Evolutionary conservation across 2,329 filamentous ascomycete species (phyloP).

Genomic region (Parastagonospora nodorum): DNA sequence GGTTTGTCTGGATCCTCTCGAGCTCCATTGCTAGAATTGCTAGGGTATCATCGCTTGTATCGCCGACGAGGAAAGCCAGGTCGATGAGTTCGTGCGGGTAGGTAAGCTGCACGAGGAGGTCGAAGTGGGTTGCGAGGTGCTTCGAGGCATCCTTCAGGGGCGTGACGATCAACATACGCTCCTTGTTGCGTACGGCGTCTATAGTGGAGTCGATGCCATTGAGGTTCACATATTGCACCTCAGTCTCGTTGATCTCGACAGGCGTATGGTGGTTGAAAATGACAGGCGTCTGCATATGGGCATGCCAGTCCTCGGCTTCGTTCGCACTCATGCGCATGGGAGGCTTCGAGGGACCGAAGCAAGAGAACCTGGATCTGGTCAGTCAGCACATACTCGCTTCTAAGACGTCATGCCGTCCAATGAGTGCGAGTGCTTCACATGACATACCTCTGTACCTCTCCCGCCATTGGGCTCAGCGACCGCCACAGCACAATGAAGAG

Average conservation of each 20-base stretch:
- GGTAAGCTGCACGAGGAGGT: constrained; percentile 84
- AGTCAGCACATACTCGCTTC: constrained; percentile 23
- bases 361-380: constrained; percentile 76
- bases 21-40: constrained; percentile 85
- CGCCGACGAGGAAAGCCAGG: constrained; percentile 90
- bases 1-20: constrained; percentile 80
- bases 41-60: constrained; percentile 88
- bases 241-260: constrained; percentile 78
- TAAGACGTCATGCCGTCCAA: not conserved
- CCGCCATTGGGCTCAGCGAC: constrained; percentile 77
- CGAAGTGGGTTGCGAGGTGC: constrained; percentile 88
- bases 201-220: constrained; percentile 82
- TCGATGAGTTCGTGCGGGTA: constrained; percentile 97
- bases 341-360: constrained; percentile 93
- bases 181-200: constrained; percentile 78
- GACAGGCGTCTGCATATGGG: constrained; percentile 87
- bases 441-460: constrained; percentile 86
- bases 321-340: constrained; percentile 94
- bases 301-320: constrained; percentile 87
- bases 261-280: constrained; percentile 95
- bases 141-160: constrained; percentile 87
- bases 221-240: constrained; percentile 80
- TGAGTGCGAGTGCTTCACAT: not conserved
- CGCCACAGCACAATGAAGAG: constrained; percentile 85
- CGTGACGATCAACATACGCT: constrained; percentile 89